Conservation (phyloP, 2,329 filamentous ascomycete species). For the Gliomastix tumulicola region DNA sequence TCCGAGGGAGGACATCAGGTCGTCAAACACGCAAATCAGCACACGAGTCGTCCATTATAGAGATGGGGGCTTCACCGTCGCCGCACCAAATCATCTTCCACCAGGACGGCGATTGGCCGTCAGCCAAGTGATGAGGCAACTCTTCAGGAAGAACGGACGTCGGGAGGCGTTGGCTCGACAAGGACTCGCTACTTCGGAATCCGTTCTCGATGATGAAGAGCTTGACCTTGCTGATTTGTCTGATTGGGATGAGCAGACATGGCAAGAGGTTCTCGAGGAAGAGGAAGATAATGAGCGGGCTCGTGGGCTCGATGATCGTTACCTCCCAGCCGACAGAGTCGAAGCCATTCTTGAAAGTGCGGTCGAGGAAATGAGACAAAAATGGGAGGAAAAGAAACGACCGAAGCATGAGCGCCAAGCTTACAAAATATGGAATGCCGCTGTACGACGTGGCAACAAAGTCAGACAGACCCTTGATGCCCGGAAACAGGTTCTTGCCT, state of each 20-base stretch:
- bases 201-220: constrained; percentile 18
- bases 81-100: constrained; percentile 20
- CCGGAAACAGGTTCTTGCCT: constrained; percentile 29
- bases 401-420: constrained; percentile 50
- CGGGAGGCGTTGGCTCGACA: constrained; percentile 6
- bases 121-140: constrained; percentile 28
- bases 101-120: constrained; percentile 37
- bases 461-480: constrained; percentile 28
- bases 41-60: constrained; percentile 11
- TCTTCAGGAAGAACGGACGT: constrained; percentile 22
- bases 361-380: constrained; percentile 38
- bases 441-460: constrained; percentile 32
- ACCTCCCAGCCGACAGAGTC: constrained; percentile 21
- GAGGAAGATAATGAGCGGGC: constrained; percentile 21
- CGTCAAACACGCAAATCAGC: constrained; percentile 11
- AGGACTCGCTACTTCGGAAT: constrained; percentile 3
- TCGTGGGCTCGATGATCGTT: constrained; percentile 5
- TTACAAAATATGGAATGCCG: constrained; percentile 52
- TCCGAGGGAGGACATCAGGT: constrained; percentile 11
- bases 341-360: constrained; percentile 44
- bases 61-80: constrained; percentile 16
- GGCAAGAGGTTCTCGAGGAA: constrained; percentile 55
- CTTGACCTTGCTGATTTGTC: constrained; percentile 30
- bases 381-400: constrained; percentile 54
- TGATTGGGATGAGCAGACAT: constrained; percentile 45